Conservation (phyloP, 228 moss, liverwort and hornwort species). For the Sphagnum magellanicum region DNA sequence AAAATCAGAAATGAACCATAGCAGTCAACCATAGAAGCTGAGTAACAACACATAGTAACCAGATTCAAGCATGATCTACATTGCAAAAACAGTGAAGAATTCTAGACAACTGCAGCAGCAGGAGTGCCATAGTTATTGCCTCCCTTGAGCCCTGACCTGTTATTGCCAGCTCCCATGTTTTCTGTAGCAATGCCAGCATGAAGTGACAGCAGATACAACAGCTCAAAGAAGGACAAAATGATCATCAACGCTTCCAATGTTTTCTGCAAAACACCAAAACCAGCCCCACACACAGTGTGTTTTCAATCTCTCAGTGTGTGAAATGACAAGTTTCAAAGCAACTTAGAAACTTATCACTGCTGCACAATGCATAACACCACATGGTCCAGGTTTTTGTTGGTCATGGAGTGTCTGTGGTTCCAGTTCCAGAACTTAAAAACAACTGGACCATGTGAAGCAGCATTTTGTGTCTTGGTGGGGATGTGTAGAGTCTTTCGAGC, state of each 20-base stretch:
- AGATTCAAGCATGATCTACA: too few species aligned
- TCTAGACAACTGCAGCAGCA: slow-evolving; percentile 23
- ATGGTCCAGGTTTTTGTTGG: too few species aligned
- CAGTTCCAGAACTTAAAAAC: too few species aligned
- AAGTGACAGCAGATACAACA: slow-evolving; percentile 52
- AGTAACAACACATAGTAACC: too few species aligned
- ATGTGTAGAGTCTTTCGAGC: slow-evolving; percentile 32
- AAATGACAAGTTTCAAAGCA: neutral
- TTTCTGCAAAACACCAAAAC: slow-evolving; percentile 24
- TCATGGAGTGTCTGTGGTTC: too few species aligned
- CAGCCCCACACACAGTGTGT: neutral
- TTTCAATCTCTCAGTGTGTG: neutral
- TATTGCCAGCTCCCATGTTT: slow-evolving; percentile 15
- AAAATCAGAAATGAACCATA: too few species aligned
- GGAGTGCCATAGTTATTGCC: slow-evolving; percentile 44
- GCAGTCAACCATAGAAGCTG: too few species aligned
- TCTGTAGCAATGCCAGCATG: slow-evolving; percentile 42
- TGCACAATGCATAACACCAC: neutral
- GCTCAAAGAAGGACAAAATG: slow-evolving; percentile 36
- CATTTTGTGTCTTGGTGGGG: too few species aligned
- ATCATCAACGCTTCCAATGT: slow-evolving; percentile 41
- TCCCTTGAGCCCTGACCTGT: slow-evolving; percentile 24
- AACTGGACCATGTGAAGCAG: too few species aligned
- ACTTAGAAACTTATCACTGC: neutral
- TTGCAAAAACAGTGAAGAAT: neutral